A percentile compares a stretch with the other conserved stretches of the same genome.
Conservation (phyloP, 2,329 filamentous ascomycete species). For the Fusarium sp. region DNA sequence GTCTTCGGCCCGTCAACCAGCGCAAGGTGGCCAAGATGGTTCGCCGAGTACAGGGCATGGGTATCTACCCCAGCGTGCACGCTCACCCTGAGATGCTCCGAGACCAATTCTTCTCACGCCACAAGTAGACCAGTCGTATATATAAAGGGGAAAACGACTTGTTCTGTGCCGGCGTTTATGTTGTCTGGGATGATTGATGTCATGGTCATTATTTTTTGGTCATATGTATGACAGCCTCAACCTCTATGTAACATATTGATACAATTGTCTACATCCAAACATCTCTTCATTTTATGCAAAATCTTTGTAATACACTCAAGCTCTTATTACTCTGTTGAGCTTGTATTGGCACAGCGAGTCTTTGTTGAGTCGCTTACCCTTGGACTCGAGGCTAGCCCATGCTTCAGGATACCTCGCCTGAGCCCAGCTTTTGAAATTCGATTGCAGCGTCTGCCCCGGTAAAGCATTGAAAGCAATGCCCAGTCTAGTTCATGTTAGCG, state of each 20-base stretch:
- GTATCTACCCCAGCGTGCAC: conserved; percentile 91
- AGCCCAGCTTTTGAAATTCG: conserved; percentile 79
- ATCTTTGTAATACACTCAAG: conserved; percentile 52
- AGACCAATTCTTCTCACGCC: conserved; percentile 46
- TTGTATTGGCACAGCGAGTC: conserved; percentile 60
- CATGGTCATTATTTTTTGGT: conserved; percentile 41
- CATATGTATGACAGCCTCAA: conserved; percentile 50
- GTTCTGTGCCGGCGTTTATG: conserved; percentile 14
- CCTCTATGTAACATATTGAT: conserved; percentile 48
- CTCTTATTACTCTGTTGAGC: conserved; percentile 57
- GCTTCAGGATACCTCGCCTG: conserved; percentile 70
- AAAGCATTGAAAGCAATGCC: conserved; percentile 81
- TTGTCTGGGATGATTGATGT: conserved; percentile 35
- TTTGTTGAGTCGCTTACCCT: conserved; percentile 56
- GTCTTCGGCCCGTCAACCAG: conserved; percentile 88
- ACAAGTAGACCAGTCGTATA: conserved; percentile 17
- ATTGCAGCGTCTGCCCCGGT: conserved; percentile 70
- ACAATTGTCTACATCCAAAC: conserved; percentile 43
- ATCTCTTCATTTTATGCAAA: conserved; percentile 23
- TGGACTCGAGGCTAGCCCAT: conserved; percentile 73
- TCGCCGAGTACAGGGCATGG: conserved; percentile 85
- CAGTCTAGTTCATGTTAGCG: conserved; percentile 61
- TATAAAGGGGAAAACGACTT: not conserved
- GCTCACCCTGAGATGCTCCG: conserved; percentile 83
- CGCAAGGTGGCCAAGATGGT: conserved; percentile 93